Conservation (phyloP, 306 rosid genomes). For the Fragaria ananassa region DNA sequence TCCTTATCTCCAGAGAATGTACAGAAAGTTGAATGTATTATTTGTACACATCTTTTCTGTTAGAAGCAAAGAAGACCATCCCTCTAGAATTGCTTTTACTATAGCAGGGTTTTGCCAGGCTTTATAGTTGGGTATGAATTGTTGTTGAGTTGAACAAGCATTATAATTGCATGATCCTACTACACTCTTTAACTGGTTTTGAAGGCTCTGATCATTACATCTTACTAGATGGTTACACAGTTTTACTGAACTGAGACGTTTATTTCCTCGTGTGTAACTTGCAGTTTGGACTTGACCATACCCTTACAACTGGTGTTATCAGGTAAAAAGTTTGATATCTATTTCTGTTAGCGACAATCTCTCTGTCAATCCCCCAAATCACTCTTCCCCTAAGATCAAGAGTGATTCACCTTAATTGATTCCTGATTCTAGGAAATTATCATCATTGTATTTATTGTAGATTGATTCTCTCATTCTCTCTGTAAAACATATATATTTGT, state of each 20-base stretch:
- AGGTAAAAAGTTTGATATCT: constrained; percentile 45
- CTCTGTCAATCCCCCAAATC: too few species aligned
- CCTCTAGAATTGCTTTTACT: not conserved
- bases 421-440: too few species aligned
- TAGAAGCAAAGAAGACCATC: not conserved
- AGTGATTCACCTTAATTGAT: too few species aligned
- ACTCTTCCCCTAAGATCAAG: too few species aligned
- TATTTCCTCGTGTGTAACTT: constrained; percentile 22
- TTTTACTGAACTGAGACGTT: constrained; percentile 13
- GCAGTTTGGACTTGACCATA: constrained; percentile 99
- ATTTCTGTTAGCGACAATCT: not conserved
- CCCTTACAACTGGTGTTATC: constrained; percentile 92
- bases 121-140: not conserved
- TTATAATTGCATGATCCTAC: not conserved
- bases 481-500: too few species aligned
- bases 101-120: not conserved
- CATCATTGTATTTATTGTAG: too few species aligned
- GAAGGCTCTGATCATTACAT: not conserved
- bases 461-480: too few species aligned
- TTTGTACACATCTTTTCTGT: not conserved
- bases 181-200: not conserved
- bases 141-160: not conserved
- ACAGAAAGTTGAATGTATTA: not conserved
- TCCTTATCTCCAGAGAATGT: not conserved
- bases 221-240: constrained; percentile 6